phyloP scores from a whole-genome alignment of 2,329 filamentous ascomycete genomes.

The Pseudogymnoascus sp. region DNA sequence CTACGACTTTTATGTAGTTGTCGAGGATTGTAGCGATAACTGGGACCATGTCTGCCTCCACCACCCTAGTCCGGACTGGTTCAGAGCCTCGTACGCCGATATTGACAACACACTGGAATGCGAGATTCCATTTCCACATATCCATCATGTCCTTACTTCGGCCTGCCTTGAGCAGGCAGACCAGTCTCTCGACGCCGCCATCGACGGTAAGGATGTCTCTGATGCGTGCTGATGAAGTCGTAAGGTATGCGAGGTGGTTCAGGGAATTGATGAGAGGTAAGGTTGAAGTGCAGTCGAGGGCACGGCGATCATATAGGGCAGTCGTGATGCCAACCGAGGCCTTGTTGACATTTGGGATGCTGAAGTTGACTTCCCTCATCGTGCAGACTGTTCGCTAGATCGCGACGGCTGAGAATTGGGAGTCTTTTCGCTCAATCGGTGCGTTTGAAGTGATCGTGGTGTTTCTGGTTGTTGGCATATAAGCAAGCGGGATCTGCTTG shows the following conservation, averaged over 20 bases:
- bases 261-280: conserved; percentile 97
- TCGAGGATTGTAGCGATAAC: conserved; percentile 97
- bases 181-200: conserved; percentile 91
- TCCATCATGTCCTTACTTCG: conserved; percentile 98
- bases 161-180: conserved; percentile 96
- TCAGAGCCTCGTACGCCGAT: conserved; percentile 96
- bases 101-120: conserved; percentile 98
- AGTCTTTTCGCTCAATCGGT: conserved; percentile 8
- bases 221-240: conserved; percentile 93
- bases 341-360: conserved; percentile 99
- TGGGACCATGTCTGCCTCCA: conserved; percentile 98
- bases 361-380: conserved; percentile 99
- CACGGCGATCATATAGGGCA: conserved; percentile 92
- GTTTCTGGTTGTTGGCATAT: not conserved
- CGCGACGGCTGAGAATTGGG: conserved; percentile 7
- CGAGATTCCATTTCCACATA: conserved; percentile 99
- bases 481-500: conserved; percentile 3
- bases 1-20: conserved; percentile 95
- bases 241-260: conserved; percentile 97
- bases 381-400: conserved; percentile 32
- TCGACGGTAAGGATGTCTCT: conserved; percentile 96
- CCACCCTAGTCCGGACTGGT: conserved; percentile 84
- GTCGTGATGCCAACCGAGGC: conserved; percentile 98
- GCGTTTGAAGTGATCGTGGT: not conserved
- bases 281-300: conserved; percentile 96